Percentiles rank a stretch among this genome's conserved stretches.
Evolutionary conservation across 164 flowering plant genomes (phyloP).

Genomic region (Stephania japonica): DNA sequence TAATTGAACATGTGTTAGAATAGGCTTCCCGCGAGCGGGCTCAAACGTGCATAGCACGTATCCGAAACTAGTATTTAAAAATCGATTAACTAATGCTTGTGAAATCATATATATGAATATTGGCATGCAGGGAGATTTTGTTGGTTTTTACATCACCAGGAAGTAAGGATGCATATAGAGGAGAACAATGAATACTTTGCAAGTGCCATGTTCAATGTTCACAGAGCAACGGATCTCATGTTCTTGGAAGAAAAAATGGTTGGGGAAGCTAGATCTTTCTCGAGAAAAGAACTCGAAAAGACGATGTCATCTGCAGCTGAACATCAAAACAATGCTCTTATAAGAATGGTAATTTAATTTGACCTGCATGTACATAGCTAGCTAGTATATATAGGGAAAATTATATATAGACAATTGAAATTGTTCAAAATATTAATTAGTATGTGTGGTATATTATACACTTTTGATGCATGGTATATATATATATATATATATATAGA

Average conservation of each 20-base stretch:
- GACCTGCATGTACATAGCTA: neutral
- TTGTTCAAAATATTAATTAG: too few relatives aligned
- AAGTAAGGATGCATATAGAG: constrained; percentile 16
- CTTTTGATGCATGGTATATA: neutral
- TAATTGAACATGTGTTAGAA: too few relatives aligned
- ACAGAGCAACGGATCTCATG: constrained; percentile 34
- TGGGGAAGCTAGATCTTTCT: constrained; percentile 28
- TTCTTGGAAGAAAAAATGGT: constrained; percentile 31
- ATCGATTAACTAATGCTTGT: too few relatives aligned
- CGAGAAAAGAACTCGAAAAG: constrained; percentile 21
- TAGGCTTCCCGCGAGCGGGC: too few relatives aligned
- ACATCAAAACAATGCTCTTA: neutral
- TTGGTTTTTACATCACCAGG: constrained; percentile 26
- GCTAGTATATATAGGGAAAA: too few relatives aligned
- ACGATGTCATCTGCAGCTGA: neutral
- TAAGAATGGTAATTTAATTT: neutral
- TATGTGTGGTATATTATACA: too few relatives aligned
- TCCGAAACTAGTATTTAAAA: too few relatives aligned
- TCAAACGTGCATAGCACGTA: too few relatives aligned
- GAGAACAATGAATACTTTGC: constrained; percentile 18
- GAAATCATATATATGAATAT: neutral
- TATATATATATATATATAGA: constrained; percentile 8
- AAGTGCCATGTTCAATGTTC: constrained; percentile 23
- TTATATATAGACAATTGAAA: too few relatives aligned
- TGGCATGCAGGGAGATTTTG: constrained; percentile 23